A percentile compares a stretch with the other conserved stretches of the same genome.
Conservation (phyloP, 2,329 filamentous ascomycete species). For the Pezicula carpinea region DNA sequence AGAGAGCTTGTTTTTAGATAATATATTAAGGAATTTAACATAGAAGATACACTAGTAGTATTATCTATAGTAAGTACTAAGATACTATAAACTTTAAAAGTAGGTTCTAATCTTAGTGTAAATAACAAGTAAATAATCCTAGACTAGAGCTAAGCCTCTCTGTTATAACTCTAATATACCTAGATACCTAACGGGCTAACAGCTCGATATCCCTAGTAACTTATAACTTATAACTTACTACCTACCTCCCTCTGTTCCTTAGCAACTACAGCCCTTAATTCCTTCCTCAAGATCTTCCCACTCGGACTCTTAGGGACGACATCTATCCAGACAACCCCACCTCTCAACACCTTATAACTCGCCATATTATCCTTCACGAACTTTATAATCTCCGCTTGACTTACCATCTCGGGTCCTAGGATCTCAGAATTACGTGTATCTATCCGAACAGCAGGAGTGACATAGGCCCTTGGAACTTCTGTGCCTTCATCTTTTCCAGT, state of each 20-base stretch:
- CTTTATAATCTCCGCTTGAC: conserved; percentile 25
- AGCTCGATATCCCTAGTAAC: no score
- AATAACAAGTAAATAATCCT: no score
- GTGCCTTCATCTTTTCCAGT: conserved; percentile 24
- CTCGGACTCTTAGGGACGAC: conserved; percentile 33
- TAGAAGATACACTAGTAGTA: no score
- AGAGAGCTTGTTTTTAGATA: no score
- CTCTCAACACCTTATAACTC: conserved; percentile 30
- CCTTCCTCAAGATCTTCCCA: conserved; percentile 33
- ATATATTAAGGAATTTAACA: no score
- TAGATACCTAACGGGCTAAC: no score
- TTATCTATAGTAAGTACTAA: no score
- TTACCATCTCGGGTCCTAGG: no score
- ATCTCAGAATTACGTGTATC: not conserved
- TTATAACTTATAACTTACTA: not conserved
- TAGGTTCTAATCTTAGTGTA: no score
- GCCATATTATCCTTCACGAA: conserved; percentile 26
- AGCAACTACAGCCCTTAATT: conserved; percentile 26
- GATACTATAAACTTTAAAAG: no score
- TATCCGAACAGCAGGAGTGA: conserved; percentile 28
- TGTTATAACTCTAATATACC: no score
- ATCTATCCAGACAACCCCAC: conserved; percentile 31
- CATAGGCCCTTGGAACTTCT: conserved; percentile 38
- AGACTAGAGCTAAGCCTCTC: no score
- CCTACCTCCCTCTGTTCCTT: conserved; percentile 1